phyloP scores from a whole-genome alignment of 78 protist species.

The Dictyostelium intermedium region DNA sequence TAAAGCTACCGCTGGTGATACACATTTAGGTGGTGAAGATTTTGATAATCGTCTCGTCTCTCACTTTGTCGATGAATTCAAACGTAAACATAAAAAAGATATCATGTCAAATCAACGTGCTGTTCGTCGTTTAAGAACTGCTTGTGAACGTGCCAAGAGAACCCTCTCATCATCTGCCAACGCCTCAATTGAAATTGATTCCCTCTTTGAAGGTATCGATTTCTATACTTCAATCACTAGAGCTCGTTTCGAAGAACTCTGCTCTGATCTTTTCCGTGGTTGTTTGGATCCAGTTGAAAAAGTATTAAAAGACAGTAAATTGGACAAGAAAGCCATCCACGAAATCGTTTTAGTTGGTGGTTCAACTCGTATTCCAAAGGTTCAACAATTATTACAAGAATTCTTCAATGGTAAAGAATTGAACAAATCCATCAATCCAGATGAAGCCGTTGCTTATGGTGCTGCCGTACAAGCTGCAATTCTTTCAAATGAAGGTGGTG shows the following conservation, averaged over 20 bases:
- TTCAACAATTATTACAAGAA: slow-evolving; percentile 92
- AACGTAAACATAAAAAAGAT: slow-evolving; percentile 85
- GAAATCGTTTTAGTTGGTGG: slow-evolving; percentile 97
- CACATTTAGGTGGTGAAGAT: slow-evolving; percentile 99
- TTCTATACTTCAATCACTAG: slow-evolving; percentile 91
- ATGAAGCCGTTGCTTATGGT: slow-evolving; percentile 94
- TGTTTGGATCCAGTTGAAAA: slow-evolving; percentile 88
- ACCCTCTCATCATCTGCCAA: slow-evolving; percentile 88
- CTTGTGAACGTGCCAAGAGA: slow-evolving; percentile 95
- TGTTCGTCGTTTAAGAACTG: slow-evolving; percentile 93
- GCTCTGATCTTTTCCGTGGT: slow-evolving; percentile 87
- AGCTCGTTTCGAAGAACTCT: slow-evolving; percentile 95
- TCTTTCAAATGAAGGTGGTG: slow-evolving; percentile 92
- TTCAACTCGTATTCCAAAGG: slow-evolving; percentile 95
- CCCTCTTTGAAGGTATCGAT: slow-evolving; percentile 93
- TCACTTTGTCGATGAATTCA: slow-evolving; percentile 85
- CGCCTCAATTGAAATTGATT: slow-evolving; percentile 93
- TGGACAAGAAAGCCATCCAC: slow-evolving; percentile 87
- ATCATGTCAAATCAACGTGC: slow-evolving; percentile 85
- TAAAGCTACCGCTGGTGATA: slow-evolving; percentile 96
- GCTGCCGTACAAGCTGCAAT: slow-evolving; percentile 95
- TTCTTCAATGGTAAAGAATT: slow-evolving; percentile 95
- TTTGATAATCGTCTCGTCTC: slow-evolving; percentile 95
- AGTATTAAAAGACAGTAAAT: slow-evolving; percentile 90
- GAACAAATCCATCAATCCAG: slow-evolving; percentile 93